Conservation (phyloP, 768 basidiomycete species). For the Candolleomyces efflorescens region DNA sequence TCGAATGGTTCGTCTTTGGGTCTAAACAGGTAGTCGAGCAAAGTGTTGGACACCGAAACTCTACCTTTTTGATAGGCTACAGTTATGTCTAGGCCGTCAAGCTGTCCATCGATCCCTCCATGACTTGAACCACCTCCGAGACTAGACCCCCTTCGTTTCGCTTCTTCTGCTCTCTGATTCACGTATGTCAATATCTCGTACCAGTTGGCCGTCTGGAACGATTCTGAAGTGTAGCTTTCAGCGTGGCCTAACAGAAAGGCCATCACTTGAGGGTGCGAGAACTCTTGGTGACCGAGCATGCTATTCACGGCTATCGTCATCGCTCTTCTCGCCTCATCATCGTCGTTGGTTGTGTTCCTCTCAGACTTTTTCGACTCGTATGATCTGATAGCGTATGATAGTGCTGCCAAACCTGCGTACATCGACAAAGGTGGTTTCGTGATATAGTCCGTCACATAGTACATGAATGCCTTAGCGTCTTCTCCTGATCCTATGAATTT, state of each 20-base stretch:
- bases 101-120: too few species aligned
- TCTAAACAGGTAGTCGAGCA: too few species aligned
- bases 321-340: conserved; percentile 10
- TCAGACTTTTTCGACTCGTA: not conserved
- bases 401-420: not conserved
- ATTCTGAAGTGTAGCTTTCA: not conserved
- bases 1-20: too few species aligned
- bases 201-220: not conserved
- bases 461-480: conserved; percentile 4
- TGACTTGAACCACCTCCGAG: not conserved
- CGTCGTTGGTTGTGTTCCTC: not conserved
- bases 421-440: conserved; percentile 5
- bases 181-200: not conserved
- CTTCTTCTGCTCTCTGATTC: too few species aligned
- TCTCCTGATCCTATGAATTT: conserved; percentile 7
- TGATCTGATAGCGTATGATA: not conserved
- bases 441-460: conserved; percentile 12
- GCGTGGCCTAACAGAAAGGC: conserved; percentile 21
- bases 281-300: conserved; percentile 16
- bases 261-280: conserved; percentile 25
- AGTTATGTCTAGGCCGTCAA: not conserved
- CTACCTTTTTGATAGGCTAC: too few species aligned
- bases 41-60: too few species aligned
- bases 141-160: too few species aligned
- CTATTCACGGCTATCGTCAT: not conserved